Evolutionary conservation across 2,329 filamentous ascomycete species (phyloP).

Genomic region (Arthrobotrys conoides): DNA sequence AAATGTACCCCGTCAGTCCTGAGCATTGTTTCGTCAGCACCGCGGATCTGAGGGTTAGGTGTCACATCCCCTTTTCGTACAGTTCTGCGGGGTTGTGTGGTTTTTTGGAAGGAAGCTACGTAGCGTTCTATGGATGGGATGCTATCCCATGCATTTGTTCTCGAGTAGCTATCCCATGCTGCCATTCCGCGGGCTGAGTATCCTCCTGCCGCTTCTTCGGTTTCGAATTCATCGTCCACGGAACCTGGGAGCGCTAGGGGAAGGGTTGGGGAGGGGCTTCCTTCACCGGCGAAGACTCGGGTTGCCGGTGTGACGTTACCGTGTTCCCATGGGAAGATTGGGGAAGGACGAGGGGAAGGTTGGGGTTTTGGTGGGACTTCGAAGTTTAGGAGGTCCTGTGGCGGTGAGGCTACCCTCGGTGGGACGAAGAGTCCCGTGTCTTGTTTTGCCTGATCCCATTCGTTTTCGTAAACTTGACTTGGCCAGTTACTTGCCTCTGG

Average conservation of each 20-base stretch:
- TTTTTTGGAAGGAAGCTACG: slow-evolving; percentile 74
- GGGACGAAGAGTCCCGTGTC: slow-evolving; percentile 82
- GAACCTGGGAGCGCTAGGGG: slow-evolving; percentile 61
- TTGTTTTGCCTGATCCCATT: slow-evolving; percentile 74
- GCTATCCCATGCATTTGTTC: slow-evolving; percentile 92
- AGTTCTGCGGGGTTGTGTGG: slow-evolving; percentile 13
- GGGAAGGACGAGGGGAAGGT: slow-evolving; percentile 64
- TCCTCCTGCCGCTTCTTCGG: slow-evolving; percentile 47
- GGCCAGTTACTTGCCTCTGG: slow-evolving; percentile 91
- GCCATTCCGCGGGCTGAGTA: slow-evolving; percentile 65
- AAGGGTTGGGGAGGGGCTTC: slow-evolving; percentile 66
- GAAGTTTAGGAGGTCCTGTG: slow-evolving; percentile 85
- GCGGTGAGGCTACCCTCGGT: slow-evolving; percentile 84
- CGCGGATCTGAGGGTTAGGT: slow-evolving; percentile 33
- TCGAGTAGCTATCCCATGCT: slow-evolving; percentile 81
- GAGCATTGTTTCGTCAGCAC: slow-evolving; percentile 21
- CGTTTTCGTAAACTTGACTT: slow-evolving; percentile 78
- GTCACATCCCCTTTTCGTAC: slow-evolving; percentile 50
- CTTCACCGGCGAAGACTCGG: slow-evolving; percentile 78
- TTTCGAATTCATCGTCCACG: slow-evolving; percentile 64
- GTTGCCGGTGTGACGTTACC: slow-evolving; percentile 67
- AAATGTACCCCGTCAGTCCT: slow-evolving; percentile 25
- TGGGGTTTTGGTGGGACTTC: slow-evolving; percentile 74
- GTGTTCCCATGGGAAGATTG: slow-evolving; percentile 92
- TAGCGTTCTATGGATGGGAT: slow-evolving; percentile 89